Conservation (phyloP, 495 filamentous ascomycete genomes). For the Arthonia radiata region DNA sequence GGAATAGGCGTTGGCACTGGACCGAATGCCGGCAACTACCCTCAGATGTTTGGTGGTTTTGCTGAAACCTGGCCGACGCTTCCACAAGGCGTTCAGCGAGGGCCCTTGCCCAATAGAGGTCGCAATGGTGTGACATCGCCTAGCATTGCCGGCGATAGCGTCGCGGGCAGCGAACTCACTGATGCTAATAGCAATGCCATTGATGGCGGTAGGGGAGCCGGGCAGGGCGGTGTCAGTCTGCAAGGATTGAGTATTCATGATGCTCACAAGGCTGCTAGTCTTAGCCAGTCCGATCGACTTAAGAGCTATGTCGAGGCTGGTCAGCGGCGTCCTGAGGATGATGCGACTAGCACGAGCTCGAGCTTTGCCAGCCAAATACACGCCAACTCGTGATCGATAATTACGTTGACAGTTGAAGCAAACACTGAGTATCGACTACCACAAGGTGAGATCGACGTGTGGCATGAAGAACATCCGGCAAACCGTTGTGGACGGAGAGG, state of each 20-base stretch:
- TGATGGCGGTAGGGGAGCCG: slow-evolving; percentile 39
- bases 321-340: slow-evolving; percentile 52
- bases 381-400: too few species aligned
- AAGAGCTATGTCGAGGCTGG: slow-evolving; percentile 74
- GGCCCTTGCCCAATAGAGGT: slow-evolving; percentile 11
- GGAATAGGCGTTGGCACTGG: slow-evolving; percentile 39
- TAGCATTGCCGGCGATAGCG: slow-evolving; percentile 72
- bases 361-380: slow-evolving; percentile 92
- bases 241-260: slow-evolving; percentile 58
- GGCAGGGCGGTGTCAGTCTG: slow-evolving; percentile 70
- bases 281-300: slow-evolving; percentile 65
- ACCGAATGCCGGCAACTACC: slow-evolving; percentile 61
- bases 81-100: slow-evolving; percentile 23
- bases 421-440: too few species aligned
- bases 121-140: slow-evolving; percentile 21
- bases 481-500: too few species aligned
- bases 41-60: slow-evolving; percentile 89
- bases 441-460: too few species aligned
- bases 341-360: slow-evolving; percentile 83
- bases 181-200: slow-evolving; percentile 44
- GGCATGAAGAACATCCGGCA: too few species aligned
- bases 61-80: slow-evolving; percentile 72
- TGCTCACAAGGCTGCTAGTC: slow-evolving; percentile 45
- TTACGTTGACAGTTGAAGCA: too few species aligned
- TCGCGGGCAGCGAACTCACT: slow-evolving; percentile 67